phyloP scores from a whole-genome alignment of 345 rosid genomes.

The Salix koriyanagi region DNA sequence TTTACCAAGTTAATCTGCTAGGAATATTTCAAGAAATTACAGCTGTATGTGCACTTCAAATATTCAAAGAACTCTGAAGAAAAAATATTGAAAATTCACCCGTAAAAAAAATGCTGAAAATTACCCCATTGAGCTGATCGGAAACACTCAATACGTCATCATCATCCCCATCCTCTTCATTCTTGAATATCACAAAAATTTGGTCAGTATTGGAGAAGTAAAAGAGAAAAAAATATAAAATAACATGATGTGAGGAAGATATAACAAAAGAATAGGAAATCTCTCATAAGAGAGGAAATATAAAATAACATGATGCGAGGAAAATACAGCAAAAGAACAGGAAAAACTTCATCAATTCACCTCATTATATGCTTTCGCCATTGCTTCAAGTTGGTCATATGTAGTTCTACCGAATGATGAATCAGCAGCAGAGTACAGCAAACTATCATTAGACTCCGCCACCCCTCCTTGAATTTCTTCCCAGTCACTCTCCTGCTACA shows the following conservation, averaged over 20 bases:
- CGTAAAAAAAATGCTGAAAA: background rate
- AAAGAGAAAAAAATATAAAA: background rate
- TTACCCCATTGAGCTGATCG: slow-evolving; percentile 82
- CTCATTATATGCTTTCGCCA: slow-evolving; percentile 62
- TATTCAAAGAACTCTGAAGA: background rate
- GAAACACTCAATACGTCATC: slow-evolving; percentile 41
- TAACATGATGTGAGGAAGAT: background rate
- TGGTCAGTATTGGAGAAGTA: background rate
- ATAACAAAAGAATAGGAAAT: background rate
- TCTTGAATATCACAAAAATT: slow-evolving; percentile 26
- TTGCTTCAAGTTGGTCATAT: slow-evolving; percentile 73
- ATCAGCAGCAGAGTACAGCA: slow-evolving; percentile 45
- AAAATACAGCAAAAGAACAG: background rate
- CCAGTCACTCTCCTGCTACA: slow-evolving; percentile 73
- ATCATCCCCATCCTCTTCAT: slow-evolving; percentile 58
- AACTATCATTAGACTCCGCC: slow-evolving; percentile 40
- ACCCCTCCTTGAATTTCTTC: slow-evolving; percentile 67
- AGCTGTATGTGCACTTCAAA: background rate
- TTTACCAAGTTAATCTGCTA: slow-evolving; percentile 70
- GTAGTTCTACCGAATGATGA: slow-evolving; percentile 50
- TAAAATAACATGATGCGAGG: background rate
- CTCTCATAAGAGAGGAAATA: background rate
- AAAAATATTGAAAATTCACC: background rate
- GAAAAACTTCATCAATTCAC: slow-evolving; percentile 19
- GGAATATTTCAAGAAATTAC: slow-evolving; percentile 10